Evolutionary conservation across 1,284 basidiomycete species (phyloP).

Genomic region (Inonotus obliquus): DNA sequence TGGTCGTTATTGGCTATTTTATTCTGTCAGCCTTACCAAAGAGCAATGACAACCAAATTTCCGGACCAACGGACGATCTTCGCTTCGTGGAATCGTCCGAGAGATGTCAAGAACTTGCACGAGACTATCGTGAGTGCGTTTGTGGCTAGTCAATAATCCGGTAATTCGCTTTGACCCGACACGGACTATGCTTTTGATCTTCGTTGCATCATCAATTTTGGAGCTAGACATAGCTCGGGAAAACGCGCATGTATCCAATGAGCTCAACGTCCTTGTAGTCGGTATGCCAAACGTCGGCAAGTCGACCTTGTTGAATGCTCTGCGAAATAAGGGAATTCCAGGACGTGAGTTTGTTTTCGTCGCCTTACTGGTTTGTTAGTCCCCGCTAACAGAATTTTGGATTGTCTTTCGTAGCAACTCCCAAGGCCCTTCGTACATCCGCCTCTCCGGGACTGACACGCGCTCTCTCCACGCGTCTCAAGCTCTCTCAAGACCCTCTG

Average conservation of each 20-base stretch:
- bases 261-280: slow-evolving; percentile 84
- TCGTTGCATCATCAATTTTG: background rate
- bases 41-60: slow-evolving; percentile 61
- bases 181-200: slow-evolving; percentile 5
- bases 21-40: slow-evolving; percentile 55
- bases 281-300: slow-evolving; percentile 99
- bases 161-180: background rate
- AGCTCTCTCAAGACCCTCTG: slow-evolving; percentile 71
- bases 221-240: slow-evolving; percentile 63
- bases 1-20: background rate
- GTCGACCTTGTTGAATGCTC: slow-evolving; percentile 87
- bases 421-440: slow-evolving; percentile 88
- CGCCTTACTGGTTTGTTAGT: background rate
- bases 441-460: slow-evolving; percentile 87
- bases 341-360: slow-evolving; percentile 60
- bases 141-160: slow-evolving; percentile 1
- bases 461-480: slow-evolving; percentile 77
- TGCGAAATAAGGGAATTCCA: slow-evolving; percentile 84
- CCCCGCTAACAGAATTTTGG: slow-evolving; percentile 13
- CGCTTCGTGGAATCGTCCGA: slow-evolving; percentile 62
- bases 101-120: slow-evolving; percentile 59
- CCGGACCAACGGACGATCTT: slow-evolving; percentile 64
- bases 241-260: slow-evolving; percentile 56
- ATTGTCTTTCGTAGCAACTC: slow-evolving; percentile 38
- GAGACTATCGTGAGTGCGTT: slow-evolving; percentile 69